Evolutionary conservation across 1,284 basidiomycete species (phyloP).

Genomic region (Neolentinus lepideus): DNA sequence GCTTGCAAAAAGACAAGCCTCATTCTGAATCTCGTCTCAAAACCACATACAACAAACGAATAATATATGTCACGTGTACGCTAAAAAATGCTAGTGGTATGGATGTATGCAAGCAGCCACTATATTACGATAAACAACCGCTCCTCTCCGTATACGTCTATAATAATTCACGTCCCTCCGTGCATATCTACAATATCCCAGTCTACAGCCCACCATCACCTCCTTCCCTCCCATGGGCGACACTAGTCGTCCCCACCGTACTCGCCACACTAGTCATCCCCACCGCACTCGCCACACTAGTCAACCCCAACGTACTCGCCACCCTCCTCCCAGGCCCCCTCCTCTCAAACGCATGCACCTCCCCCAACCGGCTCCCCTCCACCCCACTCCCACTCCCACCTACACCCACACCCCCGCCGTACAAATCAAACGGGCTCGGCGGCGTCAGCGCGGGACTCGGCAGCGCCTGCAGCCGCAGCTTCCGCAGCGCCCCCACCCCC

Average conservation of each 20-base stretch:
- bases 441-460: constrained; percentile 22
- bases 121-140: too few relatives aligned
- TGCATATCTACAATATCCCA: too few relatives aligned
- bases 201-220: too few relatives aligned
- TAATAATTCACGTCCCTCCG: too few relatives aligned
- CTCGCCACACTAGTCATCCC: background rate
- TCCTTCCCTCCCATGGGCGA: too few relatives aligned
- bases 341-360: background rate
- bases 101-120: too few relatives aligned
- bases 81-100: too few relatives aligned
- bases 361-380: background rate
- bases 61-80: too few relatives aligned
- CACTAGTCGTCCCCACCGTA: background rate
- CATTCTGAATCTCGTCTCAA: too few relatives aligned
- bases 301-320: background rate
- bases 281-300: background rate
- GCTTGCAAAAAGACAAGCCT: too few relatives aligned
- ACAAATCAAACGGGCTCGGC: constrained; percentile 19
- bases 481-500: constrained; percentile 4
- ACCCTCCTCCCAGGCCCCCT: background rate
- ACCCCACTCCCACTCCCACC: background rate
- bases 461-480: constrained; percentile 20
- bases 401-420: background rate
- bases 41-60: too few relatives aligned
- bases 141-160: too few relatives aligned